Percentiles rank a stretch among this genome's conserved stretches.
These are phyloP conservation scores for Hortaea sp. DNA, from an alignment of 2,329 filamentous ascomycete genomes.

Conservation along the genomic window DNA sequence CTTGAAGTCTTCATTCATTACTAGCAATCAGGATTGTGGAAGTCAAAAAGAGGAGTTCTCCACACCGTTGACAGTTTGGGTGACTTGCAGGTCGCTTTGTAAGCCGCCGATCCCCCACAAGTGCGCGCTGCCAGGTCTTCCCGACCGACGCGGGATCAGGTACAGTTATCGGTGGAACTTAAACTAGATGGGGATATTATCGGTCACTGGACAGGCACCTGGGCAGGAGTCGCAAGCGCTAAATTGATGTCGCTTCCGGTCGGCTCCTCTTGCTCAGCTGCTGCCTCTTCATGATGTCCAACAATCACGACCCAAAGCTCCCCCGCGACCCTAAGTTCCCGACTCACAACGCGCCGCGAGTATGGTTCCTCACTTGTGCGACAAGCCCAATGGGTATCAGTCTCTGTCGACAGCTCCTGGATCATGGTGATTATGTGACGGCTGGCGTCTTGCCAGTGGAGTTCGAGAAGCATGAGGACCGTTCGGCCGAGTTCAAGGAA, in stretches of 20 bases:
- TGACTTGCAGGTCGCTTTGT: too few relatives aligned
- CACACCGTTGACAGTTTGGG: too few relatives aligned
- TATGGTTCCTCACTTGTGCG: constrained; percentile 86
- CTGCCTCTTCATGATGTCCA: constrained; percentile 6
- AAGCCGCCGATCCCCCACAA: too few relatives aligned
- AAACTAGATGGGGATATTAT: neutral
- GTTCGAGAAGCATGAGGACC: constrained; percentile 57
- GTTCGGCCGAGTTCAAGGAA: constrained; percentile 68
- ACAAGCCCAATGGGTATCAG: constrained; percentile 77
- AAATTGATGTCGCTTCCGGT: neutral
- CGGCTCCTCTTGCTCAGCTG: neutral
- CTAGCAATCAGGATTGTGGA: too few relatives aligned
- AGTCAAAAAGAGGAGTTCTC: too few relatives aligned
- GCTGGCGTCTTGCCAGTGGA: constrained; percentile 71
- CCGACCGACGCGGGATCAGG: too few relatives aligned
- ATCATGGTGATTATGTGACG: constrained; percentile 85
- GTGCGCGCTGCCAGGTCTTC: too few relatives aligned
- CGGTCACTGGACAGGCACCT: neutral
- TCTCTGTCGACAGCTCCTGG: constrained; percentile 68
- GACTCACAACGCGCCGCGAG: constrained; percentile 58
- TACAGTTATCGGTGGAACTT: neutral
- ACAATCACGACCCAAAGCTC: constrained; percentile 10
- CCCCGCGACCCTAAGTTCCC: constrained; percentile 44
- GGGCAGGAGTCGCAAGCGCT: neutral
- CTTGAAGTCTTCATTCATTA: too few relatives aligned